Evolutionary conservation across 2,329 filamentous ascomycete genomes (phyloP).

Genomic region (Sporothrix variecibatus): DNA sequence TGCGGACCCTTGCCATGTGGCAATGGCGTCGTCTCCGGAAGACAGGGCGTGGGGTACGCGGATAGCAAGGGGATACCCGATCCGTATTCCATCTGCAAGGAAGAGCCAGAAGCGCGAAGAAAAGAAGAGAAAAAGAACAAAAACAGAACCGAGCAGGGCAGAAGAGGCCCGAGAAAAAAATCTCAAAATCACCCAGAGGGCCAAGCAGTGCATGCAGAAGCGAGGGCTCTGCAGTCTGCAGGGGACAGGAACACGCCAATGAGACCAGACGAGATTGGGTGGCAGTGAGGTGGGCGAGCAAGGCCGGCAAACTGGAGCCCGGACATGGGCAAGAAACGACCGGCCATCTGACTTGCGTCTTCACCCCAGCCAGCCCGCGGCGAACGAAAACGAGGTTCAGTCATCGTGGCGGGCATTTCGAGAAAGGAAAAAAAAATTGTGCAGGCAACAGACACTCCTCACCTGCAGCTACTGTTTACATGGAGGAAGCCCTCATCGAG

Average conservation of each 20-base stretch:
- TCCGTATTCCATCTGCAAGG: background rate
- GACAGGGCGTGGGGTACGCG: background rate
- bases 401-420: background rate
- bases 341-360: background rate
- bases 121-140: background rate
- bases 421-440: background rate
- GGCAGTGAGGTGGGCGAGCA: background rate
- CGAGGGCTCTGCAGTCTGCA: background rate
- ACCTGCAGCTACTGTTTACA: background rate
- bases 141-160: background rate
- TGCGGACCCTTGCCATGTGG: conserved; percentile 10
- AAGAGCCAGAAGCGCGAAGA: background rate
- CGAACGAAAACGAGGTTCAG: background rate
- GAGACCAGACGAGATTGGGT: background rate
- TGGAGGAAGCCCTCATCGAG: background rate
- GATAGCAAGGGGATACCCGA: background rate
- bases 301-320: conserved; percentile 1
- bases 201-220: background rate
- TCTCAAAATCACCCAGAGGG: background rate
- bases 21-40: background rate
- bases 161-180: background rate
- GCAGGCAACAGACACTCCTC: background rate
- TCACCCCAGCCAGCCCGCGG: background rate
- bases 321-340: conserved; percentile 16
- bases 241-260: conserved; percentile 4